Percentiles rank a stretch among this genome's conserved stretches.
Conservation (phyloP, 169 alveolate species). For the Theileria equi region DNA sequence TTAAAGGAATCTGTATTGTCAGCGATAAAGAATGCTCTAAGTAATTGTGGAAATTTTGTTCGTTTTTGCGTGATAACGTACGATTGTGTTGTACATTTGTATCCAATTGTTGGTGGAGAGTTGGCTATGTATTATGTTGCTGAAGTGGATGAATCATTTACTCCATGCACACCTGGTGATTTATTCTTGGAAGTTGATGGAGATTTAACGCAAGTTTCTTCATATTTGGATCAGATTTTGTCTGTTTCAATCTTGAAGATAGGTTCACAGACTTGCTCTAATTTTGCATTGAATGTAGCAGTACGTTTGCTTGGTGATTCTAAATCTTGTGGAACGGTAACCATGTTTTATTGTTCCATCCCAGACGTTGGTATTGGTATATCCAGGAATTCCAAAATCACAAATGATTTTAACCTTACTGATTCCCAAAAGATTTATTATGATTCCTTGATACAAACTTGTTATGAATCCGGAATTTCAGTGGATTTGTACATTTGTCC, state of each 20-base stretch:
- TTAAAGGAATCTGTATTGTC: constrained; percentile 19
- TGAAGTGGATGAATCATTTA: constrained; percentile 39
- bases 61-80: constrained; percentile 37
- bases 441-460: constrained; percentile 28
- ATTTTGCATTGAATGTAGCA: constrained; percentile 66
- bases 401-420: constrained; percentile 13
- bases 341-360: constrained; percentile 65
- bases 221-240: constrained; percentile 58
- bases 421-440: constrained; percentile 31
- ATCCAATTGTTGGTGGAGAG: neutral
- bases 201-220: constrained; percentile 2
- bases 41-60: neutral
- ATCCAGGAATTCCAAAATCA: constrained; percentile 20
- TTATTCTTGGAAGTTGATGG: constrained; percentile 23
- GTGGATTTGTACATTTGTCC: constrained; percentile 59
- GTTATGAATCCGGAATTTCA: constrained; percentile 49
- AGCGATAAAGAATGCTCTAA: constrained; percentile 1
- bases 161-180: constrained; percentile 39
- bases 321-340: constrained; percentile 60
- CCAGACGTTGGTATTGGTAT: constrained; percentile 71
- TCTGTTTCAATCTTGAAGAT: constrained; percentile 30
- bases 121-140: constrained; percentile 28
- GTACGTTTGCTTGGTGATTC: constrained; percentile 62
- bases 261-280: constrained; percentile 64
- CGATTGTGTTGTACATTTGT: constrained; percentile 42